These are phyloP conservation scores for Litsea cubeba DNA, from an alignment of 164 flowering plant species.

Conservation along the genomic window DNA sequence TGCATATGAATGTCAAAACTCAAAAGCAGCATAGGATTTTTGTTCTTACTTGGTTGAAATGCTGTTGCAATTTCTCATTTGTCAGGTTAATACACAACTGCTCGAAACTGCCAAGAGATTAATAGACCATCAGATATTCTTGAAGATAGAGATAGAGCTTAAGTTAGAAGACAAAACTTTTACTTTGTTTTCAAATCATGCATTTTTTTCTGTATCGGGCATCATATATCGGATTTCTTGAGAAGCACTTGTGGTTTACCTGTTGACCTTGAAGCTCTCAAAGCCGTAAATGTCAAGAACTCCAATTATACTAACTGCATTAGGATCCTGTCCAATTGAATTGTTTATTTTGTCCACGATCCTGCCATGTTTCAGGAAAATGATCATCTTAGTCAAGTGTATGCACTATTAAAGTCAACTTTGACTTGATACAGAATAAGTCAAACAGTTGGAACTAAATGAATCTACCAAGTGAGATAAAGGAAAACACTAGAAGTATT, in stretches of 20 bases:
- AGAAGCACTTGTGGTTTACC: slow-evolving; percentile 34
- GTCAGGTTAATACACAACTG: slow-evolving; percentile 87
- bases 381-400: neutral
- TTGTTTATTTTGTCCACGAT: slow-evolving; percentile 72
- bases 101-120: slow-evolving; percentile 59
- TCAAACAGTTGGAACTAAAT: neutral
- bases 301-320: slow-evolving; percentile 62
- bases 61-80: slow-evolving; percentile 90
- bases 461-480: neutral
- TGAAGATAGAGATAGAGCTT: neutral
- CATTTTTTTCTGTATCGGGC: neutral
- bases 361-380: slow-evolving; percentile 38
- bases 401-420: neutral
- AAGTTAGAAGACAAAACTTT: neutral
- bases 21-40: neutral
- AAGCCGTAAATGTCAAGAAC: slow-evolving; percentile 91
- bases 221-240: neutral
- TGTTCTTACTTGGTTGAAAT: slow-evolving; percentile 69
- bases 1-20: neutral
- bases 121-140: slow-evolving; percentile 14
- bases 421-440: neutral
- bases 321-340: slow-evolving; percentile 80
- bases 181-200: neutral
- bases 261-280: slow-evolving; percentile 85
- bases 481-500: neutral